Evolutionary conservation across 1,139 yeast species (phyloP).

Genomic region (Suhomyces panamericanus): DNA sequence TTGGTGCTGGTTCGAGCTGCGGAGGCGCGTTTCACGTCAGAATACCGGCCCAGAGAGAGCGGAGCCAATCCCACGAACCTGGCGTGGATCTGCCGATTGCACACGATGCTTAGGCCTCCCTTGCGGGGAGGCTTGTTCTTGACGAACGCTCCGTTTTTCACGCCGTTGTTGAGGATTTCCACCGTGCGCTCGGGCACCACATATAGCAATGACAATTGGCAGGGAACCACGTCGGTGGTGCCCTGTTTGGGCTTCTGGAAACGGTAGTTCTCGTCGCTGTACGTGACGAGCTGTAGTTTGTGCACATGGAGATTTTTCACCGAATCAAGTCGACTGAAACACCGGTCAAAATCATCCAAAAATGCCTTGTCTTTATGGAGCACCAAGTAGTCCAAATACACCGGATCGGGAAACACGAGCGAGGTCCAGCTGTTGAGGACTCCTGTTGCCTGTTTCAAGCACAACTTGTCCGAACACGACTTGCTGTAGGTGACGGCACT

Average conservation of each 20-base stretch:
- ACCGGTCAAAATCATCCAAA: constrained; percentile 46
- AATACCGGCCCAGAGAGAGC: constrained; percentile 20
- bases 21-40: constrained; percentile 28
- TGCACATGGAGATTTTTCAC: constrained; percentile 9
- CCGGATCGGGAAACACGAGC: constrained; percentile 36
- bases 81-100: constrained; percentile 30
- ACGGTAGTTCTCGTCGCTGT: constrained; percentile 25
- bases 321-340: constrained; percentile 35
- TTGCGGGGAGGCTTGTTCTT: constrained; percentile 46
- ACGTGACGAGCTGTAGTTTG: constrained; percentile 24
- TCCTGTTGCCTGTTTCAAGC: constrained; percentile 64
- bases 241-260: constrained; percentile 25
- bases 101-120: constrained; percentile 47
- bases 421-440: constrained; percentile 53
- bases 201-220: constrained; percentile 37
- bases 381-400: constrained; percentile 55
- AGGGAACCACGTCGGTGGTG: constrained; percentile 27
- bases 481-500: constrained; percentile 70
- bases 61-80: constrained; percentile 19
- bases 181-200: constrained; percentile 25
- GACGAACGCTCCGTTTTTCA: constrained; percentile 50
- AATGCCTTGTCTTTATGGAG: constrained; percentile 42
- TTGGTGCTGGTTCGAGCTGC: constrained; percentile 26
- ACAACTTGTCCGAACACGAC: constrained; percentile 84
- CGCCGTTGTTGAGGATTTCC: constrained; percentile 55